These are phyloP conservation scores for Rhizoctonia solani DNA, from an alignment of 1,284 basidiomycete species.

Conservation along the genomic window DNA sequence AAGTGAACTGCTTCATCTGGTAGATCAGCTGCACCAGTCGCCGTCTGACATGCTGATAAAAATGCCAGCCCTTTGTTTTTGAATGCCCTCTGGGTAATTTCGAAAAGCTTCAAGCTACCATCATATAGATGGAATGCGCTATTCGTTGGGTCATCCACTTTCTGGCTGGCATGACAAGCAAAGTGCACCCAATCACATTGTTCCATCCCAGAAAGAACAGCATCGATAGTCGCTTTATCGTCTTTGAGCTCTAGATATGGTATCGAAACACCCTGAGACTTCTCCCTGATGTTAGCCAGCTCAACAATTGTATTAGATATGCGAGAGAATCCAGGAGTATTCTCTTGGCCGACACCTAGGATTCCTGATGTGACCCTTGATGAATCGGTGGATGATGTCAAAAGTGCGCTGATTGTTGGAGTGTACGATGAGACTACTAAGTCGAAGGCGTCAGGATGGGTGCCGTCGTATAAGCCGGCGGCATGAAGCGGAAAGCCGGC, in stretches of 20 bases:
- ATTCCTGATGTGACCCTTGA: not conserved
- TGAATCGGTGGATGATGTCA: not conserved
- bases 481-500: conserved; percentile 7
- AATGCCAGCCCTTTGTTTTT: not conserved
- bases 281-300: not conserved
- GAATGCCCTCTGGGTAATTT: not conserved
- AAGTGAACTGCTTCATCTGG: conserved; percentile 15
- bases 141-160: not conserved
- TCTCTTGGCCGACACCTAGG: not conserved
- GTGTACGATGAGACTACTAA: not conserved
- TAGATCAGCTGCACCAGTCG: not conserved
- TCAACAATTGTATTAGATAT: not conserved
- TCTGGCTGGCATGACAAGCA: conserved; percentile 19
- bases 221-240: not conserved
- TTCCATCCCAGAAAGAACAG: conserved; percentile 14
- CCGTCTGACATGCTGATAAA: conserved; percentile 11
- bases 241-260: not conserved
- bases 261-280: not conserved
- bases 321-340: not conserved
- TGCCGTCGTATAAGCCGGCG: not conserved
- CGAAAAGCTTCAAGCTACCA: not conserved
- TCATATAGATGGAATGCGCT: conserved; percentile 20
- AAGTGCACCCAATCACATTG: conserved; percentile 12
- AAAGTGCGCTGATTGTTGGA: not conserved
- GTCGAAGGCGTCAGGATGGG: not conserved